These are phyloP conservation scores for Hymenoscyphus fraxineus DNA, from an alignment of 2,329 filamentous ascomycete species.

Conservation along the genomic window DNA sequence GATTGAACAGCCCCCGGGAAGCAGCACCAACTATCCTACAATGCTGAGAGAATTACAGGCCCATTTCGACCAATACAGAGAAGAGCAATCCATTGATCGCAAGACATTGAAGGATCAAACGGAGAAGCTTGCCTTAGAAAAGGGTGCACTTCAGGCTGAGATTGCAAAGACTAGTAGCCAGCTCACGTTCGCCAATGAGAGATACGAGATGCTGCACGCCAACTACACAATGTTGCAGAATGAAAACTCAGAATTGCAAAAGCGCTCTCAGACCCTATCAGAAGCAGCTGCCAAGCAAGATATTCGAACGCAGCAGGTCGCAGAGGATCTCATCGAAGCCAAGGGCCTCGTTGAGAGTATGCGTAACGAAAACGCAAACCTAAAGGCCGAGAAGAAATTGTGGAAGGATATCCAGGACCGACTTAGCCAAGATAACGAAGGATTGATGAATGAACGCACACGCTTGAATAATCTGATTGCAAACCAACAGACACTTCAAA, in stretches of 20 bases:
- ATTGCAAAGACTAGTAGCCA: constrained; percentile 77
- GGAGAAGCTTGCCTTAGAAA: constrained; percentile 76
- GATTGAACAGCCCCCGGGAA: constrained; percentile 51
- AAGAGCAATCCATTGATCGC: constrained; percentile 78
- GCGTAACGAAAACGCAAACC: constrained; percentile 84
- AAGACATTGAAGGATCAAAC: constrained; percentile 80
- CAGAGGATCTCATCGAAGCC: constrained; percentile 87
- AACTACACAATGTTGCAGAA: constrained; percentile 80
- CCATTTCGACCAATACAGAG: constrained; percentile 85
- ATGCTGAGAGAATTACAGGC: constrained; percentile 82
- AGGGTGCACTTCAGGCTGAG: constrained; percentile 76
- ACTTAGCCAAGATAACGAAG: constrained; percentile 83
- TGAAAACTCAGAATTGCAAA: constrained; percentile 84
- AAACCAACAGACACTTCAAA: constrained; percentile 83
- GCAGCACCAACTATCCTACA: constrained; percentile 65
- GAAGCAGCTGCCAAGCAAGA: constrained; percentile 89
- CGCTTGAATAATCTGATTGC: constrained; percentile 78
- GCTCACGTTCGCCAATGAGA: constrained; percentile 73
- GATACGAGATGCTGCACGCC: constrained; percentile 83
- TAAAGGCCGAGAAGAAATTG: constrained; percentile 90
- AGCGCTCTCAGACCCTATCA: constrained; percentile 70
- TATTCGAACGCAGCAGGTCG: constrained; percentile 82
- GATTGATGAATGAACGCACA: constrained; percentile 75
- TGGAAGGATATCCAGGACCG: constrained; percentile 93
- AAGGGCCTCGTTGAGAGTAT: constrained; percentile 79